Evolutionary conservation across 2,329 filamentous ascomycete species (phyloP).

Genomic region (Scedosporium boydii): DNA sequence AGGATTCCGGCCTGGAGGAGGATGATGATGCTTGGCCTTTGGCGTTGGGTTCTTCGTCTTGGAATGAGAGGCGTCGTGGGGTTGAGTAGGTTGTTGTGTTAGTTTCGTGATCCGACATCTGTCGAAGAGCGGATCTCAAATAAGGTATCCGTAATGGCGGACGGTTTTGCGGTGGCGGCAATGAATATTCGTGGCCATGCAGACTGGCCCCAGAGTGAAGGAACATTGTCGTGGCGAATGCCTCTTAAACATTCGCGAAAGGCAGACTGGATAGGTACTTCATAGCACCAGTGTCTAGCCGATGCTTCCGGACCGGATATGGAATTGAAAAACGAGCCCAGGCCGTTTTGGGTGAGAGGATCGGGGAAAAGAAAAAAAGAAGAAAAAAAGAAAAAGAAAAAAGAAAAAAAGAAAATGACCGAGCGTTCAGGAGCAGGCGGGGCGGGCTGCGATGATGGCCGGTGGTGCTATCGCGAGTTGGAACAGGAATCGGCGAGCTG

Average conservation of each 20-base stretch:
- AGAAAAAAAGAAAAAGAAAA: not conserved
- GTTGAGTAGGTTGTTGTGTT: not conserved
- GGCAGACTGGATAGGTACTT: not conserved
- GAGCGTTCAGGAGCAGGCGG: not conserved
- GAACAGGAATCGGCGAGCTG: not conserved
- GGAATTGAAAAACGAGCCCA: no score
- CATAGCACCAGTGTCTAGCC: not conserved
- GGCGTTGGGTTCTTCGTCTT: slow-evolving; percentile 19
- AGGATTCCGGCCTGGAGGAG: slow-evolving; percentile 13
- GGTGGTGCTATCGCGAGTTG: not conserved
- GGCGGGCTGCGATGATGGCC: not conserved
- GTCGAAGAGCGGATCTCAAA: slow-evolving; percentile 8
- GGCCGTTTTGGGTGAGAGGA: not conserved
- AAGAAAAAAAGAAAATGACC: not conserved
- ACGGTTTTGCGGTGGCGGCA: slow-evolving; percentile 13
- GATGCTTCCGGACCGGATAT: not conserved
- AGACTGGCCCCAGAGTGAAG: slow-evolving; percentile 49
- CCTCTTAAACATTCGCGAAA: not conserved
- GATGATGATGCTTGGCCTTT: slow-evolving; percentile 2
- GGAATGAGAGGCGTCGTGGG: slow-evolving; percentile 3
- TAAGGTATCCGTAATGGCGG: slow-evolving; percentile 5
- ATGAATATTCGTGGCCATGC: slow-evolving; percentile 50
- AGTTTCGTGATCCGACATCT: slow-evolving; percentile 3
- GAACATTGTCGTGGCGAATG: slow-evolving; percentile 33
- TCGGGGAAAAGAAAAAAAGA: not conserved